These are phyloP conservation scores for Ehretia macrophylla DNA, from an alignment of 257 asterid species.

Conservation along the genomic window DNA sequence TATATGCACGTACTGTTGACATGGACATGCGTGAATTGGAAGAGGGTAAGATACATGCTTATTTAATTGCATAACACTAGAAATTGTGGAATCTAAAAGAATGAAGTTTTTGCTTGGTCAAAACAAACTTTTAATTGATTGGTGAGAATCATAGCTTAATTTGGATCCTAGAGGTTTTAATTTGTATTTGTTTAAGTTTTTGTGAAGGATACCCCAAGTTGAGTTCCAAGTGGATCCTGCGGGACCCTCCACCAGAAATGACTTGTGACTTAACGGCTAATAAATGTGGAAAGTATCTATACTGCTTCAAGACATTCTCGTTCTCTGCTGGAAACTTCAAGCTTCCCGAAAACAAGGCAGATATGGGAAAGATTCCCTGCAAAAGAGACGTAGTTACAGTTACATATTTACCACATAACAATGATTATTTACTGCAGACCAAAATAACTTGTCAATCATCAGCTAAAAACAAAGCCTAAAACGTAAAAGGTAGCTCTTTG, in stretches of 20 bases:
- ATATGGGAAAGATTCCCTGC: constrained; percentile 88
- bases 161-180: no score
- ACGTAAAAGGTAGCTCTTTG: no score
- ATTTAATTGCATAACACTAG: neutral
- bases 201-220: constrained; percentile 55
- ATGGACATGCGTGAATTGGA: no score
- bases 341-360: constrained; percentile 63
- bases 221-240: constrained; percentile 68
- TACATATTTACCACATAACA: neutral
- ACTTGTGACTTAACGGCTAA: constrained; percentile 31
- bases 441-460: no score
- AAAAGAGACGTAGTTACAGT: constrained; percentile 11
- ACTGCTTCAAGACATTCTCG: constrained; percentile 47
- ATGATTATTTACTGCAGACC: no score
- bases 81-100: no score
- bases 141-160: no score
- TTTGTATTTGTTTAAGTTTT: neutral
- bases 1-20: no score
- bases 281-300: constrained; percentile 51
- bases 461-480: no score
- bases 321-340: constrained; percentile 60
- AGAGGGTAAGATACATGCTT: no score
- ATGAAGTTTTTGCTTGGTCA: no score
- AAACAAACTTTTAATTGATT: no score
- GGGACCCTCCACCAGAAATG: constrained; percentile 42